Evolutionary conservation across 768 basidiomycete genomes (phyloP).

Genomic region (Bullera alba): DNA sequence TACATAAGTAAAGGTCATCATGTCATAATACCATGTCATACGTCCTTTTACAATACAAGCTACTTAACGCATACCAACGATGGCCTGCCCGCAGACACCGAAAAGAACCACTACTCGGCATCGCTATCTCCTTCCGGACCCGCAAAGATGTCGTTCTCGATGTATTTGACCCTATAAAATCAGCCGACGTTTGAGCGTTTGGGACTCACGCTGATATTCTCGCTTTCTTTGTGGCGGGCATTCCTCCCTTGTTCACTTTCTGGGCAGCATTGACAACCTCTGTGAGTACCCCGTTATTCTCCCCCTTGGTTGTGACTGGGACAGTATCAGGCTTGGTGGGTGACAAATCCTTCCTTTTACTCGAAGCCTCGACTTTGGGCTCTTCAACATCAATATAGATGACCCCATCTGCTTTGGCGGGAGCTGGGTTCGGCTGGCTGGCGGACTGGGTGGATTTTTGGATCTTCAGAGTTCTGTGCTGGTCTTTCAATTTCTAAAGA

Average conservation of each 20-base stretch:
- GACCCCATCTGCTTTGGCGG: not conserved
- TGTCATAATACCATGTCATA: no score
- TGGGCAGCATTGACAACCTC: not conserved
- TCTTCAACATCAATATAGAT: conserved; percentile 13
- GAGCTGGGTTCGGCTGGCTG: not conserved
- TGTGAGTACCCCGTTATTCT: not conserved
- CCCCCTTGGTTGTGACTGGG: not conserved
- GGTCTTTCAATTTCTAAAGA: not conserved
- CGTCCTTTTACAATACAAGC: no score
- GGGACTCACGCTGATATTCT: conserved; percentile 5
- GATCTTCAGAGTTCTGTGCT: not conserved
- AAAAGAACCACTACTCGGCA: no score
- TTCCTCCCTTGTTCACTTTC: not conserved
- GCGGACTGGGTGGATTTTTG: not conserved
- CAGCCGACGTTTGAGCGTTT: not conserved
- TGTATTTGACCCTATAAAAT: conserved; percentile 2
- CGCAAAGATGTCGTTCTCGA: conserved; percentile 16
- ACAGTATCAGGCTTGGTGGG: not conserved
- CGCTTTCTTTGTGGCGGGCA: not conserved
- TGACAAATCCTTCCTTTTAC: conserved; percentile 5
- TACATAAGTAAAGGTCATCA: no score
- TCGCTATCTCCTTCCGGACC: conserved; percentile 11
- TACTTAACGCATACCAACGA: no score
- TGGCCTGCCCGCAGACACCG: no score
- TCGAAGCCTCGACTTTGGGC: not conserved